Evolutionary conservation across 2,329 filamentous ascomycete genomes (phyloP).

Genomic region (Stagonosporopsis tanaceti): DNA sequence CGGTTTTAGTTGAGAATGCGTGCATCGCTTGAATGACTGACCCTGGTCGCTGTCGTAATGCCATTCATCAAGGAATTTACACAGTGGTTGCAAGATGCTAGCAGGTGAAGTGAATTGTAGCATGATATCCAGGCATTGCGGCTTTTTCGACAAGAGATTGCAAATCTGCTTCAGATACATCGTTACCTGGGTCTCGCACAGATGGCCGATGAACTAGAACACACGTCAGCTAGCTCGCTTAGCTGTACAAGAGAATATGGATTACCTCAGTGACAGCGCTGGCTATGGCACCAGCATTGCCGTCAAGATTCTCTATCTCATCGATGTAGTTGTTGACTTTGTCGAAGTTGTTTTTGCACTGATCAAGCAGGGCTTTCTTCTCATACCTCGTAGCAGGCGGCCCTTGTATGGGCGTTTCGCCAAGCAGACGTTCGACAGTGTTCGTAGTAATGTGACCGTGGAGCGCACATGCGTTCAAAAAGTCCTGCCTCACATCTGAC

Average conservation of each 20-base stretch:
- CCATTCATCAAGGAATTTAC: constrained; percentile 79
- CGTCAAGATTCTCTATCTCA: constrained; percentile 88
- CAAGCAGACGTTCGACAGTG: constrained; percentile 80
- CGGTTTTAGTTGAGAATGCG: constrained; percentile 18
- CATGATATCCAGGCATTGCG: constrained; percentile 75
- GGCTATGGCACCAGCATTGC: constrained; percentile 86
- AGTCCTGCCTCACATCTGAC: constrained; percentile 77
- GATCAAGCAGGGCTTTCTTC: constrained; percentile 79
- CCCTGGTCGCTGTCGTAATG: constrained; percentile 81
- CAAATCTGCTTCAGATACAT: constrained; percentile 81
- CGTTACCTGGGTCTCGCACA: constrained; percentile 77
- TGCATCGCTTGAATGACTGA: constrained; percentile 24
- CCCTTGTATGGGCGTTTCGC: constrained; percentile 83
- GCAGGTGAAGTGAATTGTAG: constrained; percentile 76
- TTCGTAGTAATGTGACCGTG: constrained; percentile 83
- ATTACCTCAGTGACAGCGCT: constrained; percentile 65
- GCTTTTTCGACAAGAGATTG: constrained; percentile 74
- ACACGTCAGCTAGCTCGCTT: constrained; percentile 12
- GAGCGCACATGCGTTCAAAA: constrained; percentile 88
- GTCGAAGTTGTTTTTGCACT: constrained; percentile 79
- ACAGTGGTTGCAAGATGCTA: constrained; percentile 76
- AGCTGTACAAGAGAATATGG: background rate
- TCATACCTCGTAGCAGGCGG: constrained; percentile 77
- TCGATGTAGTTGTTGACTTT: constrained; percentile 78
- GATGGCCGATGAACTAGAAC: constrained; percentile 68